phyloP scores from a whole-genome alignment of 306 rosid genomes.

The Dryas drummondii region DNA sequence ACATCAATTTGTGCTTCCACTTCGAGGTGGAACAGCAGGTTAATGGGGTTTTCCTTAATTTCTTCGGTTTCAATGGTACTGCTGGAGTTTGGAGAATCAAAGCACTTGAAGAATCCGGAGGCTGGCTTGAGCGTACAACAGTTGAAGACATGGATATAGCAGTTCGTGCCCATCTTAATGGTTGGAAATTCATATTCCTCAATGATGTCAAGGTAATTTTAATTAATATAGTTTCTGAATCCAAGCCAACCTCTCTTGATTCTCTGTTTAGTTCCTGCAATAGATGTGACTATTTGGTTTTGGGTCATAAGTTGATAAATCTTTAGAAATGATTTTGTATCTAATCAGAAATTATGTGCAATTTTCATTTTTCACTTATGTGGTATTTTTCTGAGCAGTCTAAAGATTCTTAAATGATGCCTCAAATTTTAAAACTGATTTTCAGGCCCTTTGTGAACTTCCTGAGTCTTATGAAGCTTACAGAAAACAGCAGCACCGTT shows the following conservation, averaged over 20 bases:
- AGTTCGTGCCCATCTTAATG: constrained; percentile 74
- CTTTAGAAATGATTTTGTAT: too few species aligned
- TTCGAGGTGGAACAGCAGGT: constrained; percentile 87
- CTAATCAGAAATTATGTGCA: too few species aligned
- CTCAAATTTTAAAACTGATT: constrained; percentile 18
- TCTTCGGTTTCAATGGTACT: constrained; percentile 79
- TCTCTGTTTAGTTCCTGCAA: background rate
- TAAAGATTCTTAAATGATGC: background rate
- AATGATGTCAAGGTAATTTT: constrained; percentile 68
- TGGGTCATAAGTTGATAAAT: too few species aligned
- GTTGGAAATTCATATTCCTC: constrained; percentile 76
- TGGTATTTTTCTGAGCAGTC: background rate
- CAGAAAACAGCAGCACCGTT: constrained; percentile 66
- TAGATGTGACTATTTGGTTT: background rate
- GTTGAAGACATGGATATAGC: constrained; percentile 89
- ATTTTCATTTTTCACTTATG: too few species aligned
- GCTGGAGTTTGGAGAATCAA: constrained; percentile 86
- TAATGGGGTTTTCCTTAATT: constrained; percentile 65
- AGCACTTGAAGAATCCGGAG: constrained; percentile 79
- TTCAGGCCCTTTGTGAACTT: constrained; percentile 75
- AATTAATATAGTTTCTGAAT: background rate
- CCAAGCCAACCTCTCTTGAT: background rate
- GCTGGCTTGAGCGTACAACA: constrained; percentile 80
- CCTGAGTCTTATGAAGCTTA: constrained; percentile 81
- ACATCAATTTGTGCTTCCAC: constrained; percentile 70